Conservation (phyloP, 257 asterid species). For the Misopates orontium region DNA sequence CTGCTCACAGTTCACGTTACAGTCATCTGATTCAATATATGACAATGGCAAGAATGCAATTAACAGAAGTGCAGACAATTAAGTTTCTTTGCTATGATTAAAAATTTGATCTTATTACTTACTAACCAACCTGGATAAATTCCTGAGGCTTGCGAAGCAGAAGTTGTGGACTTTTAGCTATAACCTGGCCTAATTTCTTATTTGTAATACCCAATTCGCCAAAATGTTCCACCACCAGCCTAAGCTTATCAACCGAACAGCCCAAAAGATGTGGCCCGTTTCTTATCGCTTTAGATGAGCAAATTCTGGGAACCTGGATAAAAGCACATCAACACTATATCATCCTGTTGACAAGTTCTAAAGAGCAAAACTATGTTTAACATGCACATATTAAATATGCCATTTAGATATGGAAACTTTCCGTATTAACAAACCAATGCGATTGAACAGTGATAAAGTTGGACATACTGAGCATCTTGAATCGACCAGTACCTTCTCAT, state of each 20-base stretch:
- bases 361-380: background rate
- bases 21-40: background rate
- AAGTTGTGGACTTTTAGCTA: constrained; percentile 81
- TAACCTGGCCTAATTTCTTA: constrained; percentile 72
- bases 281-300: constrained; percentile 57
- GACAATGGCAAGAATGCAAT: background rate
- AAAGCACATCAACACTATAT: constrained; percentile 3
- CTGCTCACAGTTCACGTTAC: background rate
- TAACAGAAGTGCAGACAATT: constrained; percentile 2
- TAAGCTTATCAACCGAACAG: constrained; percentile 65
- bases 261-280: constrained; percentile 84
- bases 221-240: constrained; percentile 59
- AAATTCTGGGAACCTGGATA: constrained; percentile 65
- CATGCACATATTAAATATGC: background rate
- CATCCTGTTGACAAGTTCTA: constrained; percentile 5
- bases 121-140: constrained; percentile 64
- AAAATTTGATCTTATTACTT: background rate
- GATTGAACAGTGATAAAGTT: constrained; percentile 1
- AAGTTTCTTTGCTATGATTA: background rate
- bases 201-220: constrained; percentile 45
- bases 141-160: constrained; percentile 80
- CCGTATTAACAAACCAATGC: no score
- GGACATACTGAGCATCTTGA: constrained; percentile 16
- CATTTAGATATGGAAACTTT: no score
- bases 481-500: constrained; percentile 59